Conservation (phyloP, 441 rosid genomes). For the Arabidopsis hybrid region DNA sequence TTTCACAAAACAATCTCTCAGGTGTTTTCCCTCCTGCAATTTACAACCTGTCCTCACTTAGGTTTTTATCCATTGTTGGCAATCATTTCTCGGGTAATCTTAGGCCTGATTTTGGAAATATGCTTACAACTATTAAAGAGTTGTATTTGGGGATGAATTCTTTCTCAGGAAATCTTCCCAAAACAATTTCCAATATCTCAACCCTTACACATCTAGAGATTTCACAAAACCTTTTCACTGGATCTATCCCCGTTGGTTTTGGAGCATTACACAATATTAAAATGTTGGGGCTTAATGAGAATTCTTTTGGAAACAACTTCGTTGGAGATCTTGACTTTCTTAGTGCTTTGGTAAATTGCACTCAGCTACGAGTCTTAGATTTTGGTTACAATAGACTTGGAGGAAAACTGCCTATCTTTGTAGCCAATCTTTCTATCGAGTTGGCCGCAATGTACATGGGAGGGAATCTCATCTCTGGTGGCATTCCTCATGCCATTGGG, state of each 20-base stretch:
- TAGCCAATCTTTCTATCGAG: slow-evolving; percentile 41
- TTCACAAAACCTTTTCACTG: neutral
- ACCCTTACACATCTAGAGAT: neutral
- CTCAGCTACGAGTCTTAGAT: slow-evolving; percentile 22
- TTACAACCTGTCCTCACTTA: neutral
- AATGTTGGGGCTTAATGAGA: neutral
- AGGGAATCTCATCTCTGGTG: slow-evolving; percentile 41
- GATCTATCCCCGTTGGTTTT: slow-evolving; percentile 13
- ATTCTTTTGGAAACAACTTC: slow-evolving; percentile 20
- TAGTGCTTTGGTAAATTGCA: slow-evolving; percentile 38
- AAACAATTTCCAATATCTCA: slow-evolving; percentile 21
- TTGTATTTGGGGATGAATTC: neutral
- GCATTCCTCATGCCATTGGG: slow-evolving; percentile 43
- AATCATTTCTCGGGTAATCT: neutral
- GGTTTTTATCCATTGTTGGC: neutral
- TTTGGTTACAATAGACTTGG: slow-evolving; percentile 33
- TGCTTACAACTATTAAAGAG: neutral
- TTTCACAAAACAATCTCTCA: neutral
- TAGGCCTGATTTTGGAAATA: neutral
- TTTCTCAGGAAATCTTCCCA: slow-evolving; percentile 25
- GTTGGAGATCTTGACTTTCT: slow-evolving; percentile 28
- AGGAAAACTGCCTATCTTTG: slow-evolving; percentile 39
- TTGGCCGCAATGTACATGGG: neutral
- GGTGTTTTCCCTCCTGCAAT: slow-evolving; percentile 8
- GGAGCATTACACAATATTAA: slow-evolving; percentile 4